Evolutionary conservation across 2,329 filamentous ascomycete species (phyloP).

Genomic region (Diaporthe aspalathi): DNA sequence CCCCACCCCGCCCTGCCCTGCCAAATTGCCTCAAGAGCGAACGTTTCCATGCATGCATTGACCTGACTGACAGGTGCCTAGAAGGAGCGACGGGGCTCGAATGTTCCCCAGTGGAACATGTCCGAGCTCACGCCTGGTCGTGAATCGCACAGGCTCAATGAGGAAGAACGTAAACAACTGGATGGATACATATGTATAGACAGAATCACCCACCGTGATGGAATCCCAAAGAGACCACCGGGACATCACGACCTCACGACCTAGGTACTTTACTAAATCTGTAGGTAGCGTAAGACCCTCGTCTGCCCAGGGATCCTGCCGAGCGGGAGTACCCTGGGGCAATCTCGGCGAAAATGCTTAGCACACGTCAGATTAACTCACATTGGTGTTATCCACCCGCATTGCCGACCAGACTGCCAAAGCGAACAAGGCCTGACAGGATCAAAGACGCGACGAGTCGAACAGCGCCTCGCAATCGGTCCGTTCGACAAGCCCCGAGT

Average conservation of each 20-base stretch:
- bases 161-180: too few relatives aligned
- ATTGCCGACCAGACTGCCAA: neutral
- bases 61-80: neutral
- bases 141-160: neutral
- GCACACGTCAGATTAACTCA: constrained; percentile 11
- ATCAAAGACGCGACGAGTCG: neutral
- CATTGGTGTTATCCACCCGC: constrained; percentile 7
- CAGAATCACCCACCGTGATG: neutral
- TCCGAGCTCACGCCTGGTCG: neutral
- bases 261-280: too few relatives aligned
- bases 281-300: neutral
- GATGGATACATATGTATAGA: neutral
- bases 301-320: constrained; percentile 8
- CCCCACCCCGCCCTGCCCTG: neutral
- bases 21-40: constrained; percentile 1
- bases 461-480: constrained; percentile 16
- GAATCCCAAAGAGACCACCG: neutral
- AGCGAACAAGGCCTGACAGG: too few relatives aligned
- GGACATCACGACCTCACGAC: neutral
- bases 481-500: constrained; percentile 4
- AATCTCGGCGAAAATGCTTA: constrained; percentile 31
- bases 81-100: too few relatives aligned
- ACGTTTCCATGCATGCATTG: neutral
- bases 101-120: too few relatives aligned
- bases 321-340: constrained; percentile 19